Evolutionary conservation across 306 rosid genomes (phyloP).

Genomic region (Cicer cuneatum): DNA sequence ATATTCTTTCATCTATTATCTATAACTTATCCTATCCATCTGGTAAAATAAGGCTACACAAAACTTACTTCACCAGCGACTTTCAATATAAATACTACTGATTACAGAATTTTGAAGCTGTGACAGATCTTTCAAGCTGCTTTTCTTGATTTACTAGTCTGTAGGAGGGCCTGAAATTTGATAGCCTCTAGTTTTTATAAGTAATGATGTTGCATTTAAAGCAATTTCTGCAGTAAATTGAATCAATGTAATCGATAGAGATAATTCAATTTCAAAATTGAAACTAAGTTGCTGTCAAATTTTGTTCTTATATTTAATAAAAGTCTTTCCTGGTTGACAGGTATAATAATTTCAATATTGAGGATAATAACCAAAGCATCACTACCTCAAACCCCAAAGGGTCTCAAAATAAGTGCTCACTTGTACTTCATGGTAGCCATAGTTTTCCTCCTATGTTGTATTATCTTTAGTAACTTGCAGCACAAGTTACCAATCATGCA

Average conservation of each 20-base stretch:
- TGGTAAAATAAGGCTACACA: conserved; percentile 7
- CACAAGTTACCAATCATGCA: conserved; percentile 79
- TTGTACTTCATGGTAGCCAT: conserved; percentile 77
- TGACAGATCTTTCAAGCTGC: neutral
- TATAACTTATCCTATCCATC: conserved; percentile 26
- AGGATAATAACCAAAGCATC: conserved; percentile 88
- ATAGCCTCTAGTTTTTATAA: neutral
- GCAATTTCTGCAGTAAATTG: no score
- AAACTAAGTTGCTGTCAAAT: neutral
- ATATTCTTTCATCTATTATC: conserved; percentile 36
- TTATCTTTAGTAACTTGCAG: conserved; percentile 70
- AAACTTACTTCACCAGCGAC: conserved; percentile 3
- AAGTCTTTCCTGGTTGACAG: conserved; percentile 54
- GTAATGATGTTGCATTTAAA: no score
- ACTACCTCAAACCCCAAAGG: conserved; percentile 78
- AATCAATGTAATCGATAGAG: no score
- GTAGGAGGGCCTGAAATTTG: neutral
- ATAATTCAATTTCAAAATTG: neutral
- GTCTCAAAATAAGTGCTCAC: conserved; percentile 83
- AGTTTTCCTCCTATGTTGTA: conserved; percentile 72
- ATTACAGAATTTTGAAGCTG: neutral
- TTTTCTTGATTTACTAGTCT: conserved; percentile 10
- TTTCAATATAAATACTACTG: neutral
- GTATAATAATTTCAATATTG: conserved; percentile 73
- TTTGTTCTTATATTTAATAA: neutral